Base-by-base conservation (phyloP, 129 eudicot genomes). In the Cynara cardunculus region DNA sequence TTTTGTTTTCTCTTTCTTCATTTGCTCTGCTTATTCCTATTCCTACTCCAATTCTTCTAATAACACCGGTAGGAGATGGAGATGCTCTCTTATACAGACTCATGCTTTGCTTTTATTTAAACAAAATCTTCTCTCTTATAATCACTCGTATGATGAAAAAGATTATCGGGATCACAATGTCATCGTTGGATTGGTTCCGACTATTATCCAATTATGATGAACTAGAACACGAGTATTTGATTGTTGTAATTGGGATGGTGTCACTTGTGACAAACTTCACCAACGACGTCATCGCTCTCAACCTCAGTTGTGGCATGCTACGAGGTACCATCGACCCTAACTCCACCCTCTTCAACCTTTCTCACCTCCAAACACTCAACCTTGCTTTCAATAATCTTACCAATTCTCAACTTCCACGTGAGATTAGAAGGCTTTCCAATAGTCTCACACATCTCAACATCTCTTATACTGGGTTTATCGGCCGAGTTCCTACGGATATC, bases 161-260 rank as follows among this genome's bases (percentile, higher is more conserved):
- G 0, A 8, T 37, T 37, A 37, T 37, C 2, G 1, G 8, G 46
- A 37, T 37, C 13, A 2, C 2, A 18, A 4, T 76, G 80, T 24
- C 31, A 21, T 1, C 1, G 13, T 6, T 11, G 9, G 44, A 37
- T 78, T 39, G 75, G 75, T 68, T 68, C 65, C 0, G 0, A 7
- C 24, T 22, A 21, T 69, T 7, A 26, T 66, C 76, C 82, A 46
- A 5, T 9, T 5, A 27, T 78, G 75, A 44, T 32, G 71, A 71
- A 78, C 53, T 85, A 85, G 88, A 81, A 84, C 30, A 14, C 18
- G 10, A 75, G 41, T 62, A 65, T 18, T 18, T 3, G 85, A 81
- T 67, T 87, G 90, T 4, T 87, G 86, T 39, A 16, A 11, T 0
- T 87, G 90, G 90, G 72, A 72, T 24, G 86, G 90, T 14, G 77